Base-by-base conservation (phyloP, 2,329 filamentous ascomycete genomes). In the Cordyceps farinosa region DNA sequence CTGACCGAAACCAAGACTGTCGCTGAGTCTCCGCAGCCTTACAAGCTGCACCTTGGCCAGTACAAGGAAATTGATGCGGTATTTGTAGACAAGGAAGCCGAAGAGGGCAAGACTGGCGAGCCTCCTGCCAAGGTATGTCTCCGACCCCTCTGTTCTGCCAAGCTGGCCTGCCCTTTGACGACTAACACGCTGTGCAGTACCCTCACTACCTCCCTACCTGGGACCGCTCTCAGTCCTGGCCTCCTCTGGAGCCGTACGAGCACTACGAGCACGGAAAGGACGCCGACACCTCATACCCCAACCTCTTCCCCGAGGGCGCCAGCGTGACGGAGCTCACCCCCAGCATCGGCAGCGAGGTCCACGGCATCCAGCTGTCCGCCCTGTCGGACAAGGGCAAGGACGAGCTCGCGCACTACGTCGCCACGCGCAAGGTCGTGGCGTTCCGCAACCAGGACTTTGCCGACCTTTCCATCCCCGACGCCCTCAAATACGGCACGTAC, bases 361-460 rank as follows among this genome's bases (percentile, higher is more conserved):
- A 75, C 17, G 87, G 87, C 30, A 77, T 90, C 27, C 87, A 90
- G 71, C 75, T 90, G 36, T 87, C 83, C 75, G 79, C 82, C 69
- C 77, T 90, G n/a, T 83, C 77, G 50, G 75, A 84, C 50, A 81
- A 82, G 38, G 87, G 84, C 60, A 88, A 88, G 69, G 85, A 90
- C 68, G 85, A 90, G 70, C 76, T 90, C 13, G 87, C 87, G 1
- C 79, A 86, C 15, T 84, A 88, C 64, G 84, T 89, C 30, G 83
- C 87, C 7, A 80, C 89, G 72, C 83, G 85, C 68, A 89, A 88
- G 69, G 86, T 90, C 17, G 86, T 88, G 29, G 82, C 84, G 29
- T 90, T 90, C 79, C 84, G 86, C n/a, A 81, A 87, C 66, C 88
- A 90, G 70, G 85, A 90, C 69, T 83, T 85, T 66, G 82, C 81